A percentile compares a stretch with the other conserved stretches of the same genome.
Evolutionary conservation across 2,329 filamentous ascomycete genomes (phyloP).

Genomic region (Cryoendolithus antarcticus): DNA sequence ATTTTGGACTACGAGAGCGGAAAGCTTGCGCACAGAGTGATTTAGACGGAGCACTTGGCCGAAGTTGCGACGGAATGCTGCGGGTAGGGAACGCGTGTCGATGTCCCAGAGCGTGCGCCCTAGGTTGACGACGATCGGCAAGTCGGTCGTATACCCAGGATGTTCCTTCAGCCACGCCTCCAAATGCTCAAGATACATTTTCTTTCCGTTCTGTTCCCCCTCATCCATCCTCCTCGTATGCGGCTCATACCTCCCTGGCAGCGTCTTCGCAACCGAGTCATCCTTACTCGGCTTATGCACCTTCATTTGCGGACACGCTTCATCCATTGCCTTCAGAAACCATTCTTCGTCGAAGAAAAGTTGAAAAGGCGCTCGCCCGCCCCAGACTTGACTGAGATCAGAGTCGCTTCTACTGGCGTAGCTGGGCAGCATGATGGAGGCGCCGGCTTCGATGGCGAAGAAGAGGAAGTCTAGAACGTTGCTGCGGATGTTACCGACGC

Average conservation of each 20-base stretch:
- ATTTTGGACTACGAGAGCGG: constrained; percentile 22
- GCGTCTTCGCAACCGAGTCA: constrained; percentile 5
- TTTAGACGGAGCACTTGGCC: constrained; percentile 17
- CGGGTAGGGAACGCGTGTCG: constrained; percentile 17
- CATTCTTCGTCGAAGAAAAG: constrained; percentile 18
- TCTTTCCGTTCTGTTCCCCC: constrained; percentile 7
- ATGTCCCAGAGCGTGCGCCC: constrained; percentile 19
- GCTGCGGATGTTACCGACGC: constrained; percentile 34
- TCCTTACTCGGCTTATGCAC: constrained; percentile 12
- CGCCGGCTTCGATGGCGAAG: constrained; percentile 37
- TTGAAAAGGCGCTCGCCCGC: constrained; percentile 11
- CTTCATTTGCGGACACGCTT: constrained; percentile 16
- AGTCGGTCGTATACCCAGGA: constrained; percentile 4
- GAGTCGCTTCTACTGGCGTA: constrained; percentile 9
- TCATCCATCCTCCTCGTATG: constrained; percentile 14
- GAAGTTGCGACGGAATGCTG: constrained; percentile 17
- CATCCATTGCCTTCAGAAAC: constrained; percentile 12
- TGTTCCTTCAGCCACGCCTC: constrained; percentile 13
- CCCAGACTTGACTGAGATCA: constrained; percentile 14
- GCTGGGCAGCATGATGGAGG: constrained; percentile 19
- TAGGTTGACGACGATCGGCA: constrained; percentile 15
- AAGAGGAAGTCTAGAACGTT: constrained; percentile 34
- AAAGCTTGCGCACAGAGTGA: constrained; percentile 16
- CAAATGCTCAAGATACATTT: constrained; percentile 11
- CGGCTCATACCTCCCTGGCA: constrained; percentile 14